phyloP scores from a whole-genome alignment of 805 yeast genomes.

The Kregervanrija fluxuum region DNA sequence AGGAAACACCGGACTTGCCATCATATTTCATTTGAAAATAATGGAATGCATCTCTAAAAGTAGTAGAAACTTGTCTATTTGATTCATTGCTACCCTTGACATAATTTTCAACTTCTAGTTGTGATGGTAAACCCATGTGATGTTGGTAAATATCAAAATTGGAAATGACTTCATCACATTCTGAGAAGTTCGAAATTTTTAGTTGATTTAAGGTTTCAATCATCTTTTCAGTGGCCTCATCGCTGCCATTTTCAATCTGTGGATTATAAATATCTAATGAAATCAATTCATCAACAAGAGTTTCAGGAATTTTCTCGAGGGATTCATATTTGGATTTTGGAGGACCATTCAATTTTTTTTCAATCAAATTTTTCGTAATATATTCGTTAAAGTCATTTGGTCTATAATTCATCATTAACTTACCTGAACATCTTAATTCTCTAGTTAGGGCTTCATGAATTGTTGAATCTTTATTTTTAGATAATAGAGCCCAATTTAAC shows the following conservation, averaged over 20 bases:
- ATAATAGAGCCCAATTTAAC: constrained; percentile 61
- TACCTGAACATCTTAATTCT: constrained; percentile 72
- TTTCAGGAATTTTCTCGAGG: constrained; percentile 59
- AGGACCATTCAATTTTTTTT: constrained; percentile 25
- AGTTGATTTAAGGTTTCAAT: constrained; percentile 25
- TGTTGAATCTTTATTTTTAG: constrained; percentile 49
- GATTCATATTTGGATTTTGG: constrained; percentile 29
- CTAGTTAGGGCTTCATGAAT: constrained; percentile 60
- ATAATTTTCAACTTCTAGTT: constrained; percentile 53
- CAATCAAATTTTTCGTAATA: constrained; percentile 44
- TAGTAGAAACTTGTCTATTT: constrained; percentile 59
- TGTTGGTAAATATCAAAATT: constrained; percentile 43
- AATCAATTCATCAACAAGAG: constrained; percentile 46
- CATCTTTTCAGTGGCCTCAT: constrained; percentile 11
- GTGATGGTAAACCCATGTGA: constrained; percentile 72
- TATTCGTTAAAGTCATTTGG: constrained; percentile 42
- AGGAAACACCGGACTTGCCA: constrained; percentile 53
- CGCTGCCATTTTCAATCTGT: constrained; percentile 8
- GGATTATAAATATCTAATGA: constrained; percentile 22
- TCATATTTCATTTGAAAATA: constrained; percentile 48
- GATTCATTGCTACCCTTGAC: constrained; percentile 47
- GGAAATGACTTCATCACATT: constrained; percentile 27
- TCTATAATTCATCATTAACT: constrained; percentile 53
- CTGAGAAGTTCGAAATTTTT: constrained; percentile 33
- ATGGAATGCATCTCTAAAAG: constrained; percentile 58